Evolutionary conservation across 2,329 filamentous ascomycete species (phyloP).

Genomic region (Microsporum audouinii): DNA sequence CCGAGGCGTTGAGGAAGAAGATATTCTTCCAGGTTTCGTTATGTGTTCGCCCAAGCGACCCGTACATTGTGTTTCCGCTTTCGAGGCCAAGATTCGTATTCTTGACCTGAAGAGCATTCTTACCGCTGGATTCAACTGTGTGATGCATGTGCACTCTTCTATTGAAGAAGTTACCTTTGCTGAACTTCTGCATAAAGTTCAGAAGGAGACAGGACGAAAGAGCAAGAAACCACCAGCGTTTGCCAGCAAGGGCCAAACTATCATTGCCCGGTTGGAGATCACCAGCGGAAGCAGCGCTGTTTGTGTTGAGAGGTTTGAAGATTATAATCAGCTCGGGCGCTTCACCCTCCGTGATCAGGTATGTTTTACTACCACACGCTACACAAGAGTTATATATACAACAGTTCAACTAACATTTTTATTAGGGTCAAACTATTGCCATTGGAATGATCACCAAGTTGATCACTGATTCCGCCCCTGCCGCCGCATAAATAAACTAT

Average conservation of each 20-base stretch:
- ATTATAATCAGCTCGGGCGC: slow-evolving; percentile 86
- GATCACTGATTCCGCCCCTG: slow-evolving; percentile 36
- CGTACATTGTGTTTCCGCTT: slow-evolving; percentile 77
- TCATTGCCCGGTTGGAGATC: slow-evolving; percentile 84
- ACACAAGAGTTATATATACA: slow-evolving; percentile 10
- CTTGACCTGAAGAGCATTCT: slow-evolving; percentile 91
- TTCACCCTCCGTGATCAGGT: slow-evolving; percentile 85
- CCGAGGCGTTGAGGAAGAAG: slow-evolving; percentile 93
- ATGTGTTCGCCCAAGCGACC: slow-evolving; percentile 88
- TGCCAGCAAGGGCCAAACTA: slow-evolving; percentile 65
- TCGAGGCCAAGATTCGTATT: slow-evolving; percentile 94
- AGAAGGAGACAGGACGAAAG: slow-evolving; percentile 87
- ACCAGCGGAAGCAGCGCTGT: slow-evolving; percentile 75
- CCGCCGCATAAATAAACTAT: not conserved
- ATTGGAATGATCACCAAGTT: slow-evolving; percentile 99
- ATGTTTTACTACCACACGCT: slow-evolving; percentile 24
- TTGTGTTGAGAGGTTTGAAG: slow-evolving; percentile 88
- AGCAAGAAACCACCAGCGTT: slow-evolving; percentile 89
- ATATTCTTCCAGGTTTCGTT: slow-evolving; percentile 89
- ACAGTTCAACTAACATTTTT: slow-evolving; percentile 12
- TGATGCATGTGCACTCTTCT: slow-evolving; percentile 90
- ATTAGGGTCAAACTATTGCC: slow-evolving; percentile 91
- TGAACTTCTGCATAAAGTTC: slow-evolving; percentile 78
- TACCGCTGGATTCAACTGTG: slow-evolving; percentile 91
- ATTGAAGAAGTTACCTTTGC: slow-evolving; percentile 95